phyloP scores from a whole-genome alignment of 306 rosid species.

The Acacia acuminata region DNA sequence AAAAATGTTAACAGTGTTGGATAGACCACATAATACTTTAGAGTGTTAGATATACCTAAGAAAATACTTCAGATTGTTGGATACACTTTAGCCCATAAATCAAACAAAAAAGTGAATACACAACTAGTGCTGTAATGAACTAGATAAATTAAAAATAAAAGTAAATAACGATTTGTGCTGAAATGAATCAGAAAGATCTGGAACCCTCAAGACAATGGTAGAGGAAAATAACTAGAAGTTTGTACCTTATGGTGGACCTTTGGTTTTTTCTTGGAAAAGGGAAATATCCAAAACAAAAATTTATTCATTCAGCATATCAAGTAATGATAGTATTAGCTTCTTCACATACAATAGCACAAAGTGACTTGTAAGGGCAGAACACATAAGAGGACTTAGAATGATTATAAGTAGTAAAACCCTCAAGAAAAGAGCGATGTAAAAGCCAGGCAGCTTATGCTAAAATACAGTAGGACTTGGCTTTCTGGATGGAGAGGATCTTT shows the following conservation, averaged over 20 bases:
- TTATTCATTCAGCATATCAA: neutral
- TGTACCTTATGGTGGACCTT: neutral
- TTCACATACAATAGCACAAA: neutral
- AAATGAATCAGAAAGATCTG: slow-evolving; percentile 17
- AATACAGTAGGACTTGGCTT: slow-evolving; percentile 50
- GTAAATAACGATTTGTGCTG: neutral
- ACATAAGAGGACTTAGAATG: slow-evolving; percentile 34
- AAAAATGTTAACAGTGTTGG: too few relatives aligned
- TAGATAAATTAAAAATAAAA: neutral
- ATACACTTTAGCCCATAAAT: neutral
- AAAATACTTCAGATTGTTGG: too few relatives aligned
- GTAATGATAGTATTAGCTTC: neutral
- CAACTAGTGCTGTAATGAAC: neutral
- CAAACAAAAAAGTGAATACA: neutral
- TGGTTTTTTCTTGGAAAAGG: neutral
- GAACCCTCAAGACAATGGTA: neutral
- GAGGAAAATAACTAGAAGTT: slow-evolving; percentile 2
- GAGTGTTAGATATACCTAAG: too few relatives aligned
- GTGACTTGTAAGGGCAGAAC: neutral
- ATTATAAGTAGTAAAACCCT: neutral
- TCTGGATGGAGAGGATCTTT: slow-evolving; percentile 30
- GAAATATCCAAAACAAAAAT: neutral
- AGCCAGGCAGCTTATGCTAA: neutral
- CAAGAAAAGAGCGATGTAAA: neutral
- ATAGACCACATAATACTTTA: too few relatives aligned